A percentile compares a stretch with the other conserved stretches of the same genome.
These are phyloP conservation scores for Pisolithus microcarpus DNA, from an alignment of 768 basidiomycete species.

Conservation along the genomic window DNA sequence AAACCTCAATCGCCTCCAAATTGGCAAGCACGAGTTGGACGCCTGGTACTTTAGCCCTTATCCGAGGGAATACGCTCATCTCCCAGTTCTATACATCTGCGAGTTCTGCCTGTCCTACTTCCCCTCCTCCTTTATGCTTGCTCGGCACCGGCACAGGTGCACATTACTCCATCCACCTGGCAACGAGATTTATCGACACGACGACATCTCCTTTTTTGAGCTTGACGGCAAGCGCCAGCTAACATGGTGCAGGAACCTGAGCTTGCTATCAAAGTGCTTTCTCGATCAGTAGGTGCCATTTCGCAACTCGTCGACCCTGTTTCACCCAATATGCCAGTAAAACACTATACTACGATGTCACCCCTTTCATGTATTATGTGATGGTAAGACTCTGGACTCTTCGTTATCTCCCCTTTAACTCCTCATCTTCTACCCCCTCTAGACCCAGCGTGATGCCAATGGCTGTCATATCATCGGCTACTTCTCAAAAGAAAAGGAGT, in stretches of 20 bases:
- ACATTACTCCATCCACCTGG: constrained; percentile 91
- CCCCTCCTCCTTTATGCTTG: constrained; percentile 84
- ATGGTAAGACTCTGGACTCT: constrained; percentile 54
- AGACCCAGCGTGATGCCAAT: constrained; percentile 79
- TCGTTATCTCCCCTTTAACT: constrained; percentile 8
- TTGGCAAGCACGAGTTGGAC: constrained; percentile 94
- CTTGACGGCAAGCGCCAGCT: constrained; percentile 95
- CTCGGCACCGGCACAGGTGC: constrained; percentile 87
- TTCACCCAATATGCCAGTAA: constrained; percentile 51
- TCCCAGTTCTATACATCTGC: constrained; percentile 94
- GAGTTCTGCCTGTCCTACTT: constrained; percentile 96
- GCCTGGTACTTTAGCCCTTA: constrained; percentile 99
- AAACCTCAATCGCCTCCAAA: constrained; percentile 94
- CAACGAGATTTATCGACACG: constrained; percentile 98
- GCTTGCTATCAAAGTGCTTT: constrained; percentile 95
- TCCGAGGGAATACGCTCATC: constrained; percentile 95
- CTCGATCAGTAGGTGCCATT: constrained; percentile 78
- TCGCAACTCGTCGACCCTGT: constrained; percentile 8
- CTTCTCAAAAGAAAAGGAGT: constrained; percentile 99
- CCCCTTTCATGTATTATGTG: constrained; percentile 99
- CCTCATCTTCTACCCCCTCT: constrained; percentile 9
- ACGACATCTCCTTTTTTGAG: constrained; percentile 96
- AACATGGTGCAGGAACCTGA: constrained; percentile 95
- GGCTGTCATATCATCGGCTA: constrained; percentile 97
- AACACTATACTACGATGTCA: constrained; percentile 98